Percentiles rank a stretch among this genome's conserved stretches.
Evolutionary conservation across 805 yeast species (phyloP).

Genomic region (Yueomyces sinensis): DNA sequence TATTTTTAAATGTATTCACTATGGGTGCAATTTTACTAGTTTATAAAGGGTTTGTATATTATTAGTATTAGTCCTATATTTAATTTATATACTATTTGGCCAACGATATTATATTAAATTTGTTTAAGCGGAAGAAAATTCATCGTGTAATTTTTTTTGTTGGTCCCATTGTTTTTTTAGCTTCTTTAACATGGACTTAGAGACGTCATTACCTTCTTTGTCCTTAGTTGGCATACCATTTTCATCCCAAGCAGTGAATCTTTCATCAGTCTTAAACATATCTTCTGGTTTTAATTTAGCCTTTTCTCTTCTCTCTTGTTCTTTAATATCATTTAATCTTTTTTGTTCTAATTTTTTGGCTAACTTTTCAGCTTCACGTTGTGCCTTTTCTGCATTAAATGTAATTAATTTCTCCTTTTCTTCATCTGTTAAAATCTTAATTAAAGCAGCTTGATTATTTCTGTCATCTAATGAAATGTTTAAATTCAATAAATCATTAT

Average conservation of each 20-base stretch:
- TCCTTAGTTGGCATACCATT: constrained; percentile 72
- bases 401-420: constrained; percentile 55
- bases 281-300: constrained; percentile 59
- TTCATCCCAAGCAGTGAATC: constrained; percentile 70
- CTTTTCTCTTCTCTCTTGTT: constrained; percentile 47
- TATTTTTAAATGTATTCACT: constrained; percentile 6
- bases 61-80: too few relatives aligned
- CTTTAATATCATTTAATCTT: constrained; percentile 47
- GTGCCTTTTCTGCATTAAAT: constrained; percentile 42
- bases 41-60: too few relatives aligned
- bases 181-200: constrained; percentile 80
- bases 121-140: too few relatives aligned
- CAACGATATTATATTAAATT: too few relatives aligned
- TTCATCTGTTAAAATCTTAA: constrained; percentile 60
- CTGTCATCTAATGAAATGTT: constrained; percentile 88
- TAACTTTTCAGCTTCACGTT: constrained; percentile 30
- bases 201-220: constrained; percentile 64
- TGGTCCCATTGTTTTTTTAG: constrained; percentile 61
- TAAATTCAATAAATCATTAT: constrained; percentile 52
- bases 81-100: too few relatives aligned
- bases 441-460: constrained; percentile 63
- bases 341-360: constrained; percentile 36
- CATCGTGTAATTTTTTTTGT: constrained; percentile 73
- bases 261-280: constrained; percentile 48
- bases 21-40: too few relatives aligned